These are phyloP conservation scores for Aspergillus ostianus DNA, from an alignment of 495 filamentous ascomycete species.

Conservation along the genomic window DNA sequence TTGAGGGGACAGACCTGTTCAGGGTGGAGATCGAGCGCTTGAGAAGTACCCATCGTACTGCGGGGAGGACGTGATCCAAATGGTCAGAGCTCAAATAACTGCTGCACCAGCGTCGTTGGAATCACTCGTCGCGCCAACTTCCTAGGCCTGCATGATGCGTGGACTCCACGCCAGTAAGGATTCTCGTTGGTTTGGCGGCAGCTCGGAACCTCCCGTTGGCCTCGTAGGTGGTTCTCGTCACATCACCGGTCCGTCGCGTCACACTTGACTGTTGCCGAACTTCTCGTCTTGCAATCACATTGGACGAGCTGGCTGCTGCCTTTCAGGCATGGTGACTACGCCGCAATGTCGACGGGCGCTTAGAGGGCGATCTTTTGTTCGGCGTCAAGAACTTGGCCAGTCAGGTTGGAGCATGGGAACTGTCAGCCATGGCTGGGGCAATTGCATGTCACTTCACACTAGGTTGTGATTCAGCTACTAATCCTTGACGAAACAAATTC, in stretches of 20 bases:
- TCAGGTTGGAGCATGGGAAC: background rate
- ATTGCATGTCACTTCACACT: background rate
- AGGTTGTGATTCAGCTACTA: background rate
- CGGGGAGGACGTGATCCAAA: conserved; percentile 13
- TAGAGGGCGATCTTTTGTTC: background rate
- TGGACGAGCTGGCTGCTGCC: background rate
- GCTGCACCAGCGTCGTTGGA: conserved; percentile 1
- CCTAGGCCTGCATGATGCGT: conserved; percentile 5
- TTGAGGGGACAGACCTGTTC: background rate
- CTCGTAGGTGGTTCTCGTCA: conserved; percentile 14
- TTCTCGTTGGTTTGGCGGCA: conserved; percentile 12
- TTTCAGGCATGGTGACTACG: conserved; percentile 1
- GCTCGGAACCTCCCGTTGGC: conserved; percentile 16
- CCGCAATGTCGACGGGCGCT: conserved; percentile 2
- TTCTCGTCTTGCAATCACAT: conserved; percentile 14
- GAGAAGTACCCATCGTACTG: conserved; percentile 5
- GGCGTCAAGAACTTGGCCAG: background rate
- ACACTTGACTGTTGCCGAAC: conserved; percentile 13
- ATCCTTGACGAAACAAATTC: background rate
- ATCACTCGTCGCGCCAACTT: conserved; percentile 7
- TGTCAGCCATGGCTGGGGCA: background rate
- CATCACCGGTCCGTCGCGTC: conserved; percentile 14
- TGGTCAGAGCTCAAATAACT: conserved; percentile 3
- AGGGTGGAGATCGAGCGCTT: conserved; percentile 10
- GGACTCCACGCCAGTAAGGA: conserved; percentile 11